Conservation (phyloP, 495 filamentous ascomycete genomes). For the Glutinoglossum americanum region DNA sequence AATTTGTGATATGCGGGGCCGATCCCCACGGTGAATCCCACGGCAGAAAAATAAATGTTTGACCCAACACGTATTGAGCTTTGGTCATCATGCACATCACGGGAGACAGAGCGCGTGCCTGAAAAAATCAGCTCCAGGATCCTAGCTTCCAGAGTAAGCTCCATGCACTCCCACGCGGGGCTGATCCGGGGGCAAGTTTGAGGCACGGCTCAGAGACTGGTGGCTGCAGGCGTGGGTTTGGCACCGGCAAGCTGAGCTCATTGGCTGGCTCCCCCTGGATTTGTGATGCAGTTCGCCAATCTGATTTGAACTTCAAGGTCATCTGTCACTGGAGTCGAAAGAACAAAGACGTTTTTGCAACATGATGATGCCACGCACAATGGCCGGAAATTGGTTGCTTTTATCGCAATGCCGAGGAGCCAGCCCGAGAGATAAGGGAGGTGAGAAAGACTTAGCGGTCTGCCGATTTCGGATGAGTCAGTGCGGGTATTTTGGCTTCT, state of each 20-base stretch:
- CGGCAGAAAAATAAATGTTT: background rate
- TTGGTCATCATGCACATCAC: background rate
- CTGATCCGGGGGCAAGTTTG: background rate
- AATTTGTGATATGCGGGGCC: background rate
- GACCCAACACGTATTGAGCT: background rate
- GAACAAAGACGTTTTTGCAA: background rate
- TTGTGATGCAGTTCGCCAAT: background rate
- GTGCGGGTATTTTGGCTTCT: background rate
- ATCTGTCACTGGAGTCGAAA: background rate
- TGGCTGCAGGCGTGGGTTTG: too few species aligned
- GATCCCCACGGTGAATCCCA: background rate
- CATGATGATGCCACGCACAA: background rate
- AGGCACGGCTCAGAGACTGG: background rate
- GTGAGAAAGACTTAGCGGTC: background rate
- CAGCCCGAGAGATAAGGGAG: background rate
- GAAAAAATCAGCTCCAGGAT: background rate
- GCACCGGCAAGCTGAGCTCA: background rate
- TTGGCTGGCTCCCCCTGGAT: background rate
- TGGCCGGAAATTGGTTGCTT: background rate
- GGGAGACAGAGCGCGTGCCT: background rate
- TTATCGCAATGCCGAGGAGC: background rate
- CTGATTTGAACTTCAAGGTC: background rate
- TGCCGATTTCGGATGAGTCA: constrained; percentile 5
- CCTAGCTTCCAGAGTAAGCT: background rate
- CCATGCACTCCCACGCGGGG: constrained; percentile 1